Evolutionary conservation across 2,329 filamentous ascomycete species (phyloP), one percentile per base, ranked within the genome.

Genomic region (Plenodomus tracheiphilus): DNA sequence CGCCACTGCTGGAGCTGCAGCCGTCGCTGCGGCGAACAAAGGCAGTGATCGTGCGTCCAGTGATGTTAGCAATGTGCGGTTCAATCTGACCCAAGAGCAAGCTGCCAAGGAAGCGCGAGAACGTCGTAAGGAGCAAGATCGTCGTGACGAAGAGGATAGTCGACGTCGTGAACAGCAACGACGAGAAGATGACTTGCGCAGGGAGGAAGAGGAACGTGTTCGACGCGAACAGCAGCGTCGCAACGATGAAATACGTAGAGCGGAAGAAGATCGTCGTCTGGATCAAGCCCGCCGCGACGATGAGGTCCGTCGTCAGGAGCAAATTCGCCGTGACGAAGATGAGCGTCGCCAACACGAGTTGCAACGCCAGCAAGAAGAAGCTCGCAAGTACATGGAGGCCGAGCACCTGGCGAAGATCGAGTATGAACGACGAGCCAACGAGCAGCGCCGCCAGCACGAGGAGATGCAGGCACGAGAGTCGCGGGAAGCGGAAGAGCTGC

Each of bases 71-170:
- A 78, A 75, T 50, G 83, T 85, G 7, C 78, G 80, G 45, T 85
- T 85, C 54, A 77, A 80, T 32, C 62, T 85, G 41, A 84, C 81
- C 0, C 73, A 83, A 39, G 81, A 83, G 61, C 81, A 84, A 65
- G 73, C 71, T 30, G 74, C 77, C 22, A 79, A 77, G 44, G 80
- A 81, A 45, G 61, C 69, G 22, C 70, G 69, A 22, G 70, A 74
- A 41, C 65, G 59, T 16, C 63, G 62, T 5, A 70, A 64, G 47
- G 63, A 73, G 39, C 58, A 73, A 54, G 64, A 61, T 4, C 58
- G 59, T 32, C 47, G 52, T 10, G 63, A 69, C 17, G 60, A 68
- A 15, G 61, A 65, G 34, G 61, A 64, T 4, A 51, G 51, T 11
- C 56, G 54, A 18, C 58, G 52, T 13, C 57, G 56, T 25, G 59